Percentiles rank a stretch among this genome's conserved stretches.
phyloP scores from a whole-genome alignment of 495 filamentous ascomycete species.

The Annulohypoxylon maeteangense region DNA sequence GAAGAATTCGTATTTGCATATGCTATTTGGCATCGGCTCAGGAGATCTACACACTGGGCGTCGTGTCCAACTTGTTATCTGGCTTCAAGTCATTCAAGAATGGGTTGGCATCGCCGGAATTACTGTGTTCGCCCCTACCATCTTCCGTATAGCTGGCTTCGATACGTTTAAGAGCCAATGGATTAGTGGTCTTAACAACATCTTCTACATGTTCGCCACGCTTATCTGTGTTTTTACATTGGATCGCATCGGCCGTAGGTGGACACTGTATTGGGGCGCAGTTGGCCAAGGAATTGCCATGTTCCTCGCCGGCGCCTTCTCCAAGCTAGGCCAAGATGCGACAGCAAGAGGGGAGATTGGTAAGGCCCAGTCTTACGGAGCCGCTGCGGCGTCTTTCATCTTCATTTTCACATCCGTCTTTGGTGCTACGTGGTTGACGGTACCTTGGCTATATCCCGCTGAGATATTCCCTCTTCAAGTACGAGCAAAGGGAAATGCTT shows the following conservation, averaged over 20 bases:
- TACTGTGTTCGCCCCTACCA: conserved; percentile 72
- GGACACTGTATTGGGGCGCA: conserved; percentile 75
- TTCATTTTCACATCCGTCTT: conserved; percentile 77
- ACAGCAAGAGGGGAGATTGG: conserved; percentile 44
- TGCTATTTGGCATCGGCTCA: conserved; percentile 71
- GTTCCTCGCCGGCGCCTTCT: conserved; percentile 61
- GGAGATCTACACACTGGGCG: conserved; percentile 73
- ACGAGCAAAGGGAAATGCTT: conserved; percentile 76
- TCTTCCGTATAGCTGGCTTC: conserved; percentile 75
- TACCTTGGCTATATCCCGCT: conserved; percentile 76
- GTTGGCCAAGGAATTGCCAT: conserved; percentile 70
- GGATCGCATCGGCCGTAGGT: conserved; percentile 74
- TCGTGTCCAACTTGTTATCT: conserved; percentile 74
- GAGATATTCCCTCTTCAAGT: conserved; percentile 78
- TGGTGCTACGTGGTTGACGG: conserved; percentile 77
- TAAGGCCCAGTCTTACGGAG: conserved; percentile 65
- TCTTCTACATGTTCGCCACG: conserved; percentile 67
- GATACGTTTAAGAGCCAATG: conserved; percentile 69
- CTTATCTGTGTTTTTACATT: conserved; percentile 75
- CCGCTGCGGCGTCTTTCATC: conserved; percentile 72
- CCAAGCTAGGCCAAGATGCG: conserved; percentile 50
- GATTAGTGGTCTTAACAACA: conserved; percentile 75
- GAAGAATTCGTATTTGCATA: conserved; percentile 66
- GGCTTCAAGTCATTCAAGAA: conserved; percentile 78
- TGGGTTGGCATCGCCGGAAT: conserved; percentile 79